A percentile compares a stretch with the other conserved stretches of the same genome.
Conservation (phyloP, 2,329 filamentous ascomycete genomes). For the Thielaviopsis populi region DNA sequence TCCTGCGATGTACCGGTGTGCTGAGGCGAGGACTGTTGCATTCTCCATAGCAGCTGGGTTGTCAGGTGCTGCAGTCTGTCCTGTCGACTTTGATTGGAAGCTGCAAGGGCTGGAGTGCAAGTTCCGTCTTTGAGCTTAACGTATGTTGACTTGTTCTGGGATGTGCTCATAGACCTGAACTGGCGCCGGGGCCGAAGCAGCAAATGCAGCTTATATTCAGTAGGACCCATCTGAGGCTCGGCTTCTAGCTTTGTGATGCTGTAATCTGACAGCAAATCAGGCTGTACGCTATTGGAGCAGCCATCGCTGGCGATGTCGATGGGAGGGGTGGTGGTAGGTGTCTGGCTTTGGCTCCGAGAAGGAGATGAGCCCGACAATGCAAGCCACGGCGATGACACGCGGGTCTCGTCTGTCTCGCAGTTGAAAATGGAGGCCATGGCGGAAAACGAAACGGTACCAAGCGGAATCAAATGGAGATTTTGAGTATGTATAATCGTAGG, state of each 20-base stretch:
- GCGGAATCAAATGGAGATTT: neutral
- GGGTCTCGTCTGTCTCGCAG: slow-evolving; percentile 73
- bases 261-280: slow-evolving; percentile 41
- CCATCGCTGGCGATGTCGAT: slow-evolving; percentile 11
- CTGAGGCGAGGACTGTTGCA: slow-evolving; percentile 88
- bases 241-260: slow-evolving; percentile 64
- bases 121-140: slow-evolving; percentile 11
- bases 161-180: slow-evolving; percentile 57
- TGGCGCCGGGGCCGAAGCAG: slow-evolving; percentile 62
- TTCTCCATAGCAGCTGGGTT: slow-evolving; percentile 83
- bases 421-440: slow-evolving; percentile 90
- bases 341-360: slow-evolving; percentile 4
- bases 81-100: slow-evolving; percentile 58
- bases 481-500: neutral
- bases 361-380: slow-evolving; percentile 34
- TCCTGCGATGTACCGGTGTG: slow-evolving; percentile 67
- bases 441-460: slow-evolving; percentile 13
- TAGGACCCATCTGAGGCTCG: slow-evolving; percentile 86
- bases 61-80: slow-evolving; percentile 80
- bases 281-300: slow-evolving; percentile 12
- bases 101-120: slow-evolving; percentile 23
- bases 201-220: slow-evolving; percentile 91
- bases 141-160: slow-evolving; percentile 13
- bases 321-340: slow-evolving; percentile 21
- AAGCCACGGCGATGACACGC: slow-evolving; percentile 84